Conservation (phyloP, 352 stramenopile genomes). For the Phytopythium mirpurense region DNA sequence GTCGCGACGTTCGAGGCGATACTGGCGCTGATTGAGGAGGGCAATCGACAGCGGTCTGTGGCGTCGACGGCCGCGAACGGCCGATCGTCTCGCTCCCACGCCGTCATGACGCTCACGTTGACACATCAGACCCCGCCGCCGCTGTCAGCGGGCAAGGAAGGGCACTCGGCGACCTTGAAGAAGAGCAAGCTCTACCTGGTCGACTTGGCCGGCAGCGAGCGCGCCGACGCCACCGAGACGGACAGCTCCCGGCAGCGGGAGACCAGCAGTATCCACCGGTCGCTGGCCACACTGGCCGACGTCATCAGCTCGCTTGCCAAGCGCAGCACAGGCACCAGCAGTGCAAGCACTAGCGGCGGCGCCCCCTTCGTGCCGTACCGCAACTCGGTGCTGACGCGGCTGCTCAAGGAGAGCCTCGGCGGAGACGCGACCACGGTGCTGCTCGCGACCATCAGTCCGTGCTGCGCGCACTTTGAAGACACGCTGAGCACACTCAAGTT, state of each 20-base stretch:
- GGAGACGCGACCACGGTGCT: slow-evolving; percentile 83
- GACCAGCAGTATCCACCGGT: slow-evolving; percentile 77
- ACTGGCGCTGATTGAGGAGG: slow-evolving; percentile 52
- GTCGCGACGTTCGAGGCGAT: slow-evolving; percentile 50
- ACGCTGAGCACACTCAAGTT: slow-evolving; percentile 83
- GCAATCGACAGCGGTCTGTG: slow-evolving; percentile 51
- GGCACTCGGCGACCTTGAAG: slow-evolving; percentile 7
- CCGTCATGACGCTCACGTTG: slow-evolving; percentile 58
- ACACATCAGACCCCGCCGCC: slow-evolving; percentile 19
- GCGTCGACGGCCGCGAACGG: slow-evolving; percentile 38
- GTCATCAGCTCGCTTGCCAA: slow-evolving; percentile 74
- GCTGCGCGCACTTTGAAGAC: slow-evolving; percentile 82
- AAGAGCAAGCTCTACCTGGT: slow-evolving; percentile 74
- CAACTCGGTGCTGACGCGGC: slow-evolving; percentile 83
- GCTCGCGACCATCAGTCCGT: slow-evolving; percentile 84
- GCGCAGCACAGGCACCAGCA: slow-evolving; percentile 17
- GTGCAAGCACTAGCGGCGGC: not conserved
- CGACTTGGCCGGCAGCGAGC: slow-evolving; percentile 67
- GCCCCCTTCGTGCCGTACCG: slow-evolving; percentile 76
- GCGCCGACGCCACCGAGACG: slow-evolving; percentile 40
- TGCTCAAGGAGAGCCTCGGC: slow-evolving; percentile 77
- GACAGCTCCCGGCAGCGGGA: slow-evolving; percentile 58
- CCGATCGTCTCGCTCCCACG: slow-evolving; percentile 55
- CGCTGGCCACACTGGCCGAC: slow-evolving; percentile 75
- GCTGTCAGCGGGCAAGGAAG: slow-evolving; percentile 1